Evolutionary conservation across 805 yeast species (phyloP).

Genomic region (Wickerhamomyces silvicola): DNA sequence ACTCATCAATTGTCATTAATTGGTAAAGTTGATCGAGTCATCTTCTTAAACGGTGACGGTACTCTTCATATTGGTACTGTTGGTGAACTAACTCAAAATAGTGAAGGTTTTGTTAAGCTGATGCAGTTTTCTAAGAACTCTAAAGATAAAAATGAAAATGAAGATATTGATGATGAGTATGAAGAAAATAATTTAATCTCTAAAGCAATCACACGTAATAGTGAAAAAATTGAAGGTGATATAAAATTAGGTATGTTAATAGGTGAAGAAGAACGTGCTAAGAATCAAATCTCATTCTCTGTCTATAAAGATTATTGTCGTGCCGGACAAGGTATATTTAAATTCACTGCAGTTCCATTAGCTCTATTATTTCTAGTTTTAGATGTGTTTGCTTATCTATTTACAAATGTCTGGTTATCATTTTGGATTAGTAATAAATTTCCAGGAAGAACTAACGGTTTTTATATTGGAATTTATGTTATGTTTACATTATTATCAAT

Average conservation of each 20-base stretch:
- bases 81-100: conserved; percentile 37
- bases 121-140: conserved; percentile 37
- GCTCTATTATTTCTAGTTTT: conserved; percentile 21
- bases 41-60: conserved; percentile 61
- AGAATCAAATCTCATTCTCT: conserved; percentile 40
- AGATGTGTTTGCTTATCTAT: conserved; percentile 46
- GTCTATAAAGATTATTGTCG: conserved; percentile 47
- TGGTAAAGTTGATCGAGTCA: conserved; percentile 53
- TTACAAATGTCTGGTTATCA: conserved; percentile 74
- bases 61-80: conserved; percentile 49
- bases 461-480: conserved; percentile 71
- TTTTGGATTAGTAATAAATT: conserved; percentile 69
- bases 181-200: conserved; percentile 19
- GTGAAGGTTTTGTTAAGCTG: conserved; percentile 39
- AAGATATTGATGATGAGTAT: conserved; percentile 22
- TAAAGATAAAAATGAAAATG: conserved; percentile 24
- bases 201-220: conserved; percentile 1
- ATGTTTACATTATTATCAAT: conserved; percentile 49
- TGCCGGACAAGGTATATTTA: conserved; percentile 49
- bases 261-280: conserved; percentile 51
- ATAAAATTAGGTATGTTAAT: conserved; percentile 31
- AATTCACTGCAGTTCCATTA: conserved; percentile 23
- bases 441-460: conserved; percentile 35
- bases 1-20: conserved; percentile 71
- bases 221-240: conserved; percentile 11